These are phyloP conservation scores for Thymus mandschuricus DNA, from an alignment of 257 asterid genomes.

Conservation along the genomic window DNA sequence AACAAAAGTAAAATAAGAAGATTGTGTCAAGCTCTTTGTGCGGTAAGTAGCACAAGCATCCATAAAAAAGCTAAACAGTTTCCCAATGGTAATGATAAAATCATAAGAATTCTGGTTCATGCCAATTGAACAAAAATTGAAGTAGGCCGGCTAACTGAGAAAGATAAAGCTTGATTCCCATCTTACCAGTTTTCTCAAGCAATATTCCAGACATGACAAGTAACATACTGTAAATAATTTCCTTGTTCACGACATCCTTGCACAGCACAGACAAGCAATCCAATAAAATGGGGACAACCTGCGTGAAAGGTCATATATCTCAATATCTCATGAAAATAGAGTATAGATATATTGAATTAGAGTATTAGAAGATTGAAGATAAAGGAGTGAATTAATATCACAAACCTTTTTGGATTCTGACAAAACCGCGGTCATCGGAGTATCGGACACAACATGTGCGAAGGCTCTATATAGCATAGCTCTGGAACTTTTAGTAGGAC, in stretches of 20 bases:
- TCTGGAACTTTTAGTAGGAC: slow-evolving; percentile 48
- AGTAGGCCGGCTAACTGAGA: slow-evolving; percentile 12
- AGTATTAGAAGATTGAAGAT: slow-evolving; percentile 5
- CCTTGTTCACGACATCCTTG: slow-evolving; percentile 59
- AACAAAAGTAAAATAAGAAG: neutral
- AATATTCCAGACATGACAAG: slow-evolving; percentile 80
- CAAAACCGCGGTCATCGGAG: slow-evolving; percentile 77
- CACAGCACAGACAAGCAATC: slow-evolving; percentile 67
- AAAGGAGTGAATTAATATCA: slow-evolving; percentile 22
- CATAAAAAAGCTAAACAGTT: neutral
- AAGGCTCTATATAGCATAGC: slow-evolving; percentile 73
- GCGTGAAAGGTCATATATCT: slow-evolving; percentile 40
- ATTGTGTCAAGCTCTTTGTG: neutral
- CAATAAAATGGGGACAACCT: slow-evolving; percentile 78
- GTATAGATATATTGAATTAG: neutral
- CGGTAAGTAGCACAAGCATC: slow-evolving; percentile 20
- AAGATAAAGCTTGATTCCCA: slow-evolving; percentile 11
- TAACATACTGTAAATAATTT: slow-evolving; percentile 62
- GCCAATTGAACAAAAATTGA: slow-evolving; percentile 13
- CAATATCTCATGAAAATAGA: slow-evolving; percentile 32
- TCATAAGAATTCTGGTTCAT: neutral
- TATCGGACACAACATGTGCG: slow-evolving; percentile 70
- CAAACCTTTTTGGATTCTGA: slow-evolving; percentile 82
- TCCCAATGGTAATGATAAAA: neutral
- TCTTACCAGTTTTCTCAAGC: slow-evolving; percentile 76